Evolutionary conservation across 169 alveolate species (phyloP).

Genomic region (Plasmodium chabaudi): DNA sequence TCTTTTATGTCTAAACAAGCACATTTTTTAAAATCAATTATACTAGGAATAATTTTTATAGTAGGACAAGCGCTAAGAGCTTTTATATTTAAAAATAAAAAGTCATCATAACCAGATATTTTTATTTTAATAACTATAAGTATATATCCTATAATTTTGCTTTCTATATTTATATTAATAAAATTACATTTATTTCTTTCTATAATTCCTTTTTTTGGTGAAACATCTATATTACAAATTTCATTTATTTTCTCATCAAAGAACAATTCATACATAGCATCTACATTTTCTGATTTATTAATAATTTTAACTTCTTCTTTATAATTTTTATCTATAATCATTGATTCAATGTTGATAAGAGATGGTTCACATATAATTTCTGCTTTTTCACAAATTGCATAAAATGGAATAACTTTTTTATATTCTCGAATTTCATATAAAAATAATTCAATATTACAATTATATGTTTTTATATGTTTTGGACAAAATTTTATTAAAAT

Average conservation of each 20-base stretch:
- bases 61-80: conserved; percentile 59
- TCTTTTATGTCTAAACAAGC: conserved; percentile 64
- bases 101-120: conserved; percentile 56
- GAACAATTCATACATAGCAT: conserved; percentile 55
- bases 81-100: conserved; percentile 57
- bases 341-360: conserved; percentile 42
- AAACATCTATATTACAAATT: conserved; percentile 33
- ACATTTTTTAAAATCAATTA: conserved; percentile 68
- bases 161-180: conserved; percentile 34
- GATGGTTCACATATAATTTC: conserved; percentile 27
- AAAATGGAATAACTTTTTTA: conserved; percentile 36
- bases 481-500: conserved; percentile 45
- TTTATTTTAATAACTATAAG: conserved; percentile 58
- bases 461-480: conserved; percentile 25
- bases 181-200: conserved; percentile 20
- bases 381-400: conserved; percentile 43
- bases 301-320: conserved; percentile 35
- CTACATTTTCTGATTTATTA: conserved; percentile 40
- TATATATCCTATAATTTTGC: conserved; percentile 56
- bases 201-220: conserved; percentile 23
- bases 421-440: conserved; percentile 45
- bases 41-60: conserved; percentile 59
- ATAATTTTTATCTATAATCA: conserved; percentile 55
- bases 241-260: conserved; percentile 35
- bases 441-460: conserved; percentile 17